Evolutionary conservation across 2,329 filamentous ascomycete genomes (phyloP).

Genomic region (Purpureocillium lavendulum): DNA sequence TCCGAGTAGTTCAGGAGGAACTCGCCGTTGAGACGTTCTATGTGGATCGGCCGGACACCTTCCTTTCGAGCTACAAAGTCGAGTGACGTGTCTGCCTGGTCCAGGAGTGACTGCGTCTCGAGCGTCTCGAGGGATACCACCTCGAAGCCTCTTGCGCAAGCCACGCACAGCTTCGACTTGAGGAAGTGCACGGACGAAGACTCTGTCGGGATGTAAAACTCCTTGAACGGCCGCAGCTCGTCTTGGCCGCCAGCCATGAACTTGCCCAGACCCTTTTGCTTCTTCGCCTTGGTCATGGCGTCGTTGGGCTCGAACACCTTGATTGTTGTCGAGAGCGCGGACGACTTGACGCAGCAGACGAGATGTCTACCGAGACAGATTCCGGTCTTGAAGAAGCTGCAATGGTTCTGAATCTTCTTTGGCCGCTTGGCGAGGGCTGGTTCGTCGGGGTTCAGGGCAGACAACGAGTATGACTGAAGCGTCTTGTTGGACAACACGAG

Average conservation of each 20-base stretch:
- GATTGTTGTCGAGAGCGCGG: slow-evolving; percentile 87
- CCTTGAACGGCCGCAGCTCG: slow-evolving; percentile 93
- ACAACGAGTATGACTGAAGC: slow-evolving; percentile 78
- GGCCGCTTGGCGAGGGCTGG: slow-evolving; percentile 73
- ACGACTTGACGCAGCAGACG: slow-evolving; percentile 94
- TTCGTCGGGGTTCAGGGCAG: slow-evolving; percentile 79
- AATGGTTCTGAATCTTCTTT: slow-evolving; percentile 94
- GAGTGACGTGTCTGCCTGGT: slow-evolving; percentile 94
- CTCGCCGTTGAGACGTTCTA: slow-evolving; percentile 92
- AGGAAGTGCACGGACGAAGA: slow-evolving; percentile 98
- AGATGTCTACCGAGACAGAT: slow-evolving; percentile 91
- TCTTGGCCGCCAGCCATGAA: slow-evolving; percentile 93
- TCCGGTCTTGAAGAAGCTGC: slow-evolving; percentile 96
- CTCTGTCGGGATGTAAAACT: slow-evolving; percentile 98
- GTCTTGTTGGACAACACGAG: slow-evolving; percentile 91
- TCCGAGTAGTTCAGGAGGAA: slow-evolving; percentile 98
- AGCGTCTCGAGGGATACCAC: slow-evolving; percentile 94
- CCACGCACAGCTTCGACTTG: slow-evolving; percentile 92
- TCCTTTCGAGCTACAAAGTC: slow-evolving; percentile 95
- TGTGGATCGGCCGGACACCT: slow-evolving; percentile 89
- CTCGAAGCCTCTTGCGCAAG: slow-evolving; percentile 91
- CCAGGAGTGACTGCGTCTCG: slow-evolving; percentile 94
- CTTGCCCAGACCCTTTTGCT: slow-evolving; percentile 89
- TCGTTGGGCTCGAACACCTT: slow-evolving; percentile 99
- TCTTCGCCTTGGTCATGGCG: slow-evolving; percentile 85